Percentiles rank a stretch among this genome's conserved stretches.
Conservation (phyloP, 2,329 filamentous ascomycete species). For the Phialemoniopsis sp. region DNA sequence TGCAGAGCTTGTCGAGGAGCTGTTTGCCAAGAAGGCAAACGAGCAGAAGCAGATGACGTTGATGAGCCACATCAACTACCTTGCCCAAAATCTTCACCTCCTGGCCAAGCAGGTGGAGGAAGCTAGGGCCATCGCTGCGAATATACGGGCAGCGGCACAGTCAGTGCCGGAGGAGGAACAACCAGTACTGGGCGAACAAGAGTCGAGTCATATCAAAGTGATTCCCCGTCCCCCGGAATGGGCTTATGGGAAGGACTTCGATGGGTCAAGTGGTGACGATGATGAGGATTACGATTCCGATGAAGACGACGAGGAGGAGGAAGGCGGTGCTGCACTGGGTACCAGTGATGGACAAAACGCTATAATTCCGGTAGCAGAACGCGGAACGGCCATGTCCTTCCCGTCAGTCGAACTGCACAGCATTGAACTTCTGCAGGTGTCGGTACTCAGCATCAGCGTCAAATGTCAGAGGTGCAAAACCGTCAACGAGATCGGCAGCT, state of each 20-base stretch:
- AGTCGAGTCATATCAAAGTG: conserved; percentile 62
- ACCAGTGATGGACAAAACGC: no score
- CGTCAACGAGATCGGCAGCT: conserved; percentile 61
- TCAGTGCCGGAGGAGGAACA: conserved; percentile 8
- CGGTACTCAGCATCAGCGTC: conserved; percentile 62
- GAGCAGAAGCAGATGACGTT: conserved; percentile 58
- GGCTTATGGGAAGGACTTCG: conserved; percentile 42
- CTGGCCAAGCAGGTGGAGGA: conserved; percentile 52
- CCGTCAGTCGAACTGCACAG: conserved; percentile 72
- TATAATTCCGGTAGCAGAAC: conserved; percentile 42
- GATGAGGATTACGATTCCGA: conserved; percentile 40
- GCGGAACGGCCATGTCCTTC: conserved; percentile 74
- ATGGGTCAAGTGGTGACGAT: conserved; percentile 37
- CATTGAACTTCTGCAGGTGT: conserved; percentile 71
- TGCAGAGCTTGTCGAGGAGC: conserved; percentile 58
- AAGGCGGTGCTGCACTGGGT: conserved; percentile 28
- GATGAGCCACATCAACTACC: conserved; percentile 71
- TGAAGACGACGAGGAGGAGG: conserved; percentile 30
- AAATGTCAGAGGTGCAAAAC: conserved; percentile 81
- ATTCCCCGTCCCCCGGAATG: conserved; percentile 79
- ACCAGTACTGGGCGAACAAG: conserved; percentile 24
- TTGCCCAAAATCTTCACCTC: conserved; percentile 65
- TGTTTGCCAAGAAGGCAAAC: conserved; percentile 54
- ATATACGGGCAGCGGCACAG: no score
- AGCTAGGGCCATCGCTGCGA: not conserved